Percentiles rank a stretch among this genome's conserved stretches.
Conservation (phyloP, 495 filamentous ascomycete species). For the Penicillium crystallinum region DNA sequence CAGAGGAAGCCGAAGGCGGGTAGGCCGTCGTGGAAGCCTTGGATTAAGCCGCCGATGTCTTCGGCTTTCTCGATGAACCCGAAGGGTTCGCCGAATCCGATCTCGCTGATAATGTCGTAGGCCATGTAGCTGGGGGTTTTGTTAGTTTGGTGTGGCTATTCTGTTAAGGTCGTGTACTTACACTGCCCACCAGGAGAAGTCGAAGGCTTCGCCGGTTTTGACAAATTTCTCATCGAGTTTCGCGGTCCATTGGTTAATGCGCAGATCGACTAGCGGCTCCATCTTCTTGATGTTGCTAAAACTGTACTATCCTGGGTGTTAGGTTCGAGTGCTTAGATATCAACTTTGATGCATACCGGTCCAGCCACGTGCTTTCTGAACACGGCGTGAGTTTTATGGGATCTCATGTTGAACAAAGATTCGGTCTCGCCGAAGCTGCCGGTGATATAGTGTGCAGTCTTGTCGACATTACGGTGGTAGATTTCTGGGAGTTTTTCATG, state of each 20-base stretch:
- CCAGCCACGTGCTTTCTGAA: conserved; percentile 41
- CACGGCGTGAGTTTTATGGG: conserved; percentile 44
- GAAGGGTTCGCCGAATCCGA: conserved; percentile 58
- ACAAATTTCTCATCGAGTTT: conserved; percentile 40
- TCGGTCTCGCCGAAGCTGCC: conserved; percentile 45
- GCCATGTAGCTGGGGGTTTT: conserved; percentile 46
- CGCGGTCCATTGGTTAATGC: conserved; percentile 39
- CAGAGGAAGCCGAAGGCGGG: conserved; percentile 45
- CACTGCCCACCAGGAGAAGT: conserved; percentile 50
- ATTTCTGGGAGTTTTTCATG: conserved; percentile 45
- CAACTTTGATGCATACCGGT: conserved; percentile 25
- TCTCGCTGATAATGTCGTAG: conserved; percentile 60
- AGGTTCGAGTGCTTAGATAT: not conserved
- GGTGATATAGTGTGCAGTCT: conserved; percentile 49
- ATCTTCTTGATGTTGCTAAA: conserved; percentile 48
- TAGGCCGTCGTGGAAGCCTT: conserved; percentile 46
- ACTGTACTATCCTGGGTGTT: conserved; percentile 40
- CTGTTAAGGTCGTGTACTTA: conserved; percentile 18
- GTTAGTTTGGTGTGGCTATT: not conserved
- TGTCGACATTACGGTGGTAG: conserved; percentile 52
- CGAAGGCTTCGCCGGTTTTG: conserved; percentile 39
- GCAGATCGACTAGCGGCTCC: conserved; percentile 45
- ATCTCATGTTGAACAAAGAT: conserved; percentile 45
- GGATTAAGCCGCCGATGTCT: conserved; percentile 53
- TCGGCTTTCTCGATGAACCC: conserved; percentile 55